Base-by-base conservation (phyloP, 169 alveolate genomes). In the Plasmodium gonderi region DNA sequence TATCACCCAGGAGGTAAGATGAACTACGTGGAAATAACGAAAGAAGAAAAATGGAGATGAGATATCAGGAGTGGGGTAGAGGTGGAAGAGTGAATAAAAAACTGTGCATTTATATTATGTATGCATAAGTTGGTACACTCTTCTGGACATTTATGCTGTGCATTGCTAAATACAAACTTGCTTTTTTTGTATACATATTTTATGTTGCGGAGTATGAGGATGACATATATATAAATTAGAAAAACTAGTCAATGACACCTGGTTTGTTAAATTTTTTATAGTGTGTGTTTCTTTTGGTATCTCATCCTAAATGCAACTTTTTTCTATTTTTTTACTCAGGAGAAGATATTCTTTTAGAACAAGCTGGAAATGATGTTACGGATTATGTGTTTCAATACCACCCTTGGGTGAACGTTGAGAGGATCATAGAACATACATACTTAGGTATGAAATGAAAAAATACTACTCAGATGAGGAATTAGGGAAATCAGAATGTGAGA, bases 1-100 rank as follows among this genome's bases (percentile, higher is more conserved):
- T 38, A 26, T 40, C 98, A 96, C 51, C 98, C 98, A 6, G 98
- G 98, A 47, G 98, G 98, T 94, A 33, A 33, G 81, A 67, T 54
- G n/a, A 54, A 33, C 72, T 20, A 14, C 17, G 72, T 17, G 36
- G 33, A 54, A 33, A 54, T 11, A 17, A 14, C 23, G 72, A 42
- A 75, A 31, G 31, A 72, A 38, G 26, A 81, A 11, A 67, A 33
- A 64, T n/a, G n/a, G n/a, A n/a, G n/a, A n/a, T n/a, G n/a, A n/a
- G n/a, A n/a, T n/a, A n/a, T n/a, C n/a, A n/a, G n/a, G n/a, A n/a
- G n/a, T n/a, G n/a, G n/a, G n/a, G n/a, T n/a, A n/a, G n/a, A n/a
- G n/a, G n/a, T n/a, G n/a, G n/a, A n/a, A n/a, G n/a, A n/a, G n/a
- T n/a, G n/a, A n/a, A n/a, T n/a, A n/a, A n/a, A n/a, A n/a, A n/a